Evolutionary conservation across 164 flowering plant species (phyloP).

Genomic region (Macadamia integrifolia): DNA sequence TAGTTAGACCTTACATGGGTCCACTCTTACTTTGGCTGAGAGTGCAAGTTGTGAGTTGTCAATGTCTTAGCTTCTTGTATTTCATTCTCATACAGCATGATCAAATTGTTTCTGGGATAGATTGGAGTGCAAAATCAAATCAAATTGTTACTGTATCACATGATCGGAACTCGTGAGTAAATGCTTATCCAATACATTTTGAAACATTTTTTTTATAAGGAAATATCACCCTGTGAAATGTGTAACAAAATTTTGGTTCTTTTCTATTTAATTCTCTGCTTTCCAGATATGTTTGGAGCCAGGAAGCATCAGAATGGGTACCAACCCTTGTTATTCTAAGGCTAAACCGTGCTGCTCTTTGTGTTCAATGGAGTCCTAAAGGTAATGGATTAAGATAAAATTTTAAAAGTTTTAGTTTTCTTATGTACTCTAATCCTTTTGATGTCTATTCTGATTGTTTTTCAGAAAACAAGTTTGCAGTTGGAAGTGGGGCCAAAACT

Average conservation of each 20-base stretch:
- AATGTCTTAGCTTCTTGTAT: conserved; percentile 1
- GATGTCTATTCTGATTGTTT: neutral
- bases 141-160: conserved; percentile 96
- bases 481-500: conserved; percentile 99
- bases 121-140: conserved; percentile 84
- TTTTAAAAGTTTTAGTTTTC: no score
- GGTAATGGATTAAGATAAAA: conserved; percentile 32
- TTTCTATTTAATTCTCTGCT: conserved; percentile 2
- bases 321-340: conserved; percentile 96
- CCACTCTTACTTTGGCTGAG: no score
- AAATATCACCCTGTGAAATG: neutral
- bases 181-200: conserved; percentile 4
- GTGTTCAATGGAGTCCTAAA: conserved; percentile 98
- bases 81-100: conserved; percentile 66
- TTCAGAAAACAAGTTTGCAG: conserved; percentile 97
- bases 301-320: conserved; percentile 84
- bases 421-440: neutral
- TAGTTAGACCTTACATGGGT: no score
- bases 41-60: neutral
- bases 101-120: conserved; percentile 92
- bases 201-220: neutral
- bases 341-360: conserved; percentile 96
- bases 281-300: conserved; percentile 90
- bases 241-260: neutral
- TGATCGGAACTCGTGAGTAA: conserved; percentile 95